Evolutionary conservation across 2,329 filamentous ascomycete genomes (phyloP), one percentile per base, ranked within the genome.

Genomic region (Trichoderma sp.): DNA sequence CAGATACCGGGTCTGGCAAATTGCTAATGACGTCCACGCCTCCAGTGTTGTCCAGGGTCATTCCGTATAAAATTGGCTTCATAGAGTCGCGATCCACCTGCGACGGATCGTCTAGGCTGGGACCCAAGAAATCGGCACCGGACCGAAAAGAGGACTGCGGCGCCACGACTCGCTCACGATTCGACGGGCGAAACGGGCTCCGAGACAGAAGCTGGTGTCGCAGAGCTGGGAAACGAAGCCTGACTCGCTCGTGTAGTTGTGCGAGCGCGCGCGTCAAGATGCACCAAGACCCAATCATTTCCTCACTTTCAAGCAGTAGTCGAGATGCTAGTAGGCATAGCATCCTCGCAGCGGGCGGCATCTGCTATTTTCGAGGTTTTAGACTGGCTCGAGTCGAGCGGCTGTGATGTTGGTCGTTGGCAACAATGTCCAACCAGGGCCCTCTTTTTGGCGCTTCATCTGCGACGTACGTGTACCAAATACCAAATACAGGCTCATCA

Each of bases 1-100:
- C 66, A 47, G 66, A 70, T 70, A 30, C 36, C 39, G 66, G 66
- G 57, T 53, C 66, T 34, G 57, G 66, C 66, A 70, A 70, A 70
- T 70, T 70, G 66, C 66, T 34, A 30, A 70, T 70, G 66, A 70
- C 66, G 66, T 70, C 39, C 34, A 69, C 12, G 57, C 56, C 36
- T 61, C 56, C 15, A 34, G 34, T 21, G 28, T 3, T 6, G 66
- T 43, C 66, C 66, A 70, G 66, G 66, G 57, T 36, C 65, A 14
- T 56, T 34, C 36, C 30, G 53, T 60, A 68, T 47, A 60, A 51
- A 61, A 61, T 61, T 60, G 66, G 66, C 66, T 47, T 69, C 56
- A 34, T 18, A 53, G 47, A 58, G 36, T 26, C 28, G 66, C 57
- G 57, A 62, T 62, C 66, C 66, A 70, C 66, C 56, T 58, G 39